These are phyloP conservation scores for Phlebopus sp. DNA, from an alignment of 1,284 basidiomycete genomes.

Conservation along the genomic window DNA sequence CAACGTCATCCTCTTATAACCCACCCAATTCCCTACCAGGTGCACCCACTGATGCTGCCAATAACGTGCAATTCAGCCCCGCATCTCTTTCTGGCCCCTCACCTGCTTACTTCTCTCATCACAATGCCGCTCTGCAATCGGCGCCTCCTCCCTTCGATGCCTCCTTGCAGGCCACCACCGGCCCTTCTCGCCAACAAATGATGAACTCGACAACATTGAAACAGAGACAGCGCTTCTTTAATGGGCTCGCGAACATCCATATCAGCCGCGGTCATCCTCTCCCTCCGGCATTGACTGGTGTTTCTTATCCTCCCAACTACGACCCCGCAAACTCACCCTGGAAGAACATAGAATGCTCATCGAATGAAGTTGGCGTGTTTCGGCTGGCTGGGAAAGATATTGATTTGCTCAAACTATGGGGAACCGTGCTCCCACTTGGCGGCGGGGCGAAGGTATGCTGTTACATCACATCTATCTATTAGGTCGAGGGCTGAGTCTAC, in stretches of 20 bases:
- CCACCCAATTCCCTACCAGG: constrained; percentile 41
- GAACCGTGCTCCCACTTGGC: constrained; percentile 51
- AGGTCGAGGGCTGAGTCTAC: constrained; percentile 4
- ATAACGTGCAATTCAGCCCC: constrained; percentile 29
- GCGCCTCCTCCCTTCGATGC: constrained; percentile 43
- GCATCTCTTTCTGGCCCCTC: constrained; percentile 3
- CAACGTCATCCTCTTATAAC: constrained; percentile 45
- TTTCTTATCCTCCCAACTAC: constrained; percentile 49
- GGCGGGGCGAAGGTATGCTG: constrained; percentile 54
- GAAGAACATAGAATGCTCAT: constrained; percentile 57
- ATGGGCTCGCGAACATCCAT: constrained; percentile 56
- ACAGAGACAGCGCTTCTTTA: constrained; percentile 59
- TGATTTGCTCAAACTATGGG: constrained; percentile 71
- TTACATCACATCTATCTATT: constrained; percentile 6
- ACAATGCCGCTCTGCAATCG: constrained; percentile 31
- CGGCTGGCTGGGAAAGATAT: constrained; percentile 76
- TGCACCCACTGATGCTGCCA: constrained; percentile 24
- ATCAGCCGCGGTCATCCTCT: constrained; percentile 52
- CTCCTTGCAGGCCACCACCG: constrained; percentile 37
- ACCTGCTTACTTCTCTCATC: constrained; percentile 31
- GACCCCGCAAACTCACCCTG: constrained; percentile 61
- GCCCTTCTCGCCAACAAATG: constrained; percentile 28
- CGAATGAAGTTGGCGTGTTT: constrained; percentile 55
- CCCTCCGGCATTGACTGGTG: constrained; percentile 62
- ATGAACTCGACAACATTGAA: constrained; percentile 29